Conservation (phyloP, 345 rosid genomes). For the Populus davidiana region DNA sequence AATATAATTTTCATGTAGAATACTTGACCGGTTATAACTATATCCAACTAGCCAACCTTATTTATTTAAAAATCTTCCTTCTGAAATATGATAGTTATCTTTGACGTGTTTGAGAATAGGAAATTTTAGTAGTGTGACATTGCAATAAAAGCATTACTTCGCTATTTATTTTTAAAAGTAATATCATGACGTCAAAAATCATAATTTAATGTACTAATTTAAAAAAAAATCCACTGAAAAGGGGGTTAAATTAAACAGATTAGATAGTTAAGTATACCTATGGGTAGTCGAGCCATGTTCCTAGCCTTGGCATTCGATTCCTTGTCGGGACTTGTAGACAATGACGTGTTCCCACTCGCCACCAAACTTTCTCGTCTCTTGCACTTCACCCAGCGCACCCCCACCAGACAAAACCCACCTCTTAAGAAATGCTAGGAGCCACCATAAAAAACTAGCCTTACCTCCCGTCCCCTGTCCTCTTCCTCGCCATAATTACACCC, state of each 20-base stretch:
- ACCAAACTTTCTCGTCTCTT: neutral
- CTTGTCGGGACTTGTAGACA: slow-evolving; percentile 41
- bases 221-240: neutral
- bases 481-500: neutral
- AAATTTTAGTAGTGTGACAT: too few relatives aligned
- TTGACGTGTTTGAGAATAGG: too few relatives aligned
- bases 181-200: too few relatives aligned
- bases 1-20: too few relatives aligned
- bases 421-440: neutral
- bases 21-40: too few relatives aligned
- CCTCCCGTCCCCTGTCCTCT: neutral
- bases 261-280: neutral
- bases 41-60: too few relatives aligned
- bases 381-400: slow-evolving; percentile 6
- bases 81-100: too few relatives aligned
- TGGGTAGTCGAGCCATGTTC: neutral
- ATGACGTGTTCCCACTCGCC: slow-evolving; percentile 25
- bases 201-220: too few relatives aligned
- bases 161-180: too few relatives aligned
- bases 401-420: neutral
- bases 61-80: too few relatives aligned
- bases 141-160: too few relatives aligned
- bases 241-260: neutral
- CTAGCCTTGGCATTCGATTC: slow-evolving; percentile 16
- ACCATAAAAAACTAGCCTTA: too few relatives aligned